A percentile compares a stretch with the other conserved stretches of the same genome.
These are phyloP conservation scores for Wickerhamomyces rabaulensis DNA, from an alignment of 805 yeast species.

Conservation along the genomic window DNA sequence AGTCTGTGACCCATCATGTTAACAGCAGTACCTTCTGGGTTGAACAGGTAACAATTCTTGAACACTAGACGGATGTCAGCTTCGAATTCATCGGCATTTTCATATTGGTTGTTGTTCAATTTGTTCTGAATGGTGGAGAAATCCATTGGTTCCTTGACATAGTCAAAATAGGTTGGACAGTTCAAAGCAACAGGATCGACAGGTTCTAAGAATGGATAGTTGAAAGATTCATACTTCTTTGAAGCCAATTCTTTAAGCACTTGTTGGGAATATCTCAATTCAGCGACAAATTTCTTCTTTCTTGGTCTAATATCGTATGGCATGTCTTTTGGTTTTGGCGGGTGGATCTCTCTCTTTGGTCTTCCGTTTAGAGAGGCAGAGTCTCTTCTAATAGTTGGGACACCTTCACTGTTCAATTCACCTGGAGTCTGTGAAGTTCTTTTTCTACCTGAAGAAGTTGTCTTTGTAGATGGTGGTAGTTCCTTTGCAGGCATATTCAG, in stretches of 20 bases:
- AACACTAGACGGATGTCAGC: slow-evolving; percentile 78
- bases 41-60: slow-evolving; percentile 83
- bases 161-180: slow-evolving; percentile 83
- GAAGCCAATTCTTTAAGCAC: slow-evolving; percentile 75
- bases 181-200: slow-evolving; percentile 94
- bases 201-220: slow-evolving; percentile 88
- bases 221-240: slow-evolving; percentile 78
- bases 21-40: slow-evolving; percentile 96
- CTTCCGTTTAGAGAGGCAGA: slow-evolving; percentile 63
- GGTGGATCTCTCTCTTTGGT: slow-evolving; percentile 94
- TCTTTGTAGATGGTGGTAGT: slow-evolving; percentile 19
- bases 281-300: slow-evolving; percentile 86
- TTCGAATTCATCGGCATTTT: slow-evolving; percentile 83
- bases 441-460: slow-evolving; percentile 13
- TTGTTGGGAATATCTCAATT: slow-evolving; percentile 78
- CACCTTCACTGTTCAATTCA: slow-evolving; percentile 37
- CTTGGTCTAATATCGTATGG: slow-evolving; percentile 89
- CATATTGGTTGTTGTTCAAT: slow-evolving; percentile 80
- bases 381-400: slow-evolving; percentile 69
- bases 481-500: slow-evolving; percentile 79
- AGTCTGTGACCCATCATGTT: slow-evolving; percentile 91
- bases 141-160: slow-evolving; percentile 93
- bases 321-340: slow-evolving; percentile 91
- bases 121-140: slow-evolving; percentile 78
- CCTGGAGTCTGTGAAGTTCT: slow-evolving; percentile 23